Evolutionary conservation across 1,284 basidiomycete genomes (phyloP).

Genomic region (Mycena sp.): DNA sequence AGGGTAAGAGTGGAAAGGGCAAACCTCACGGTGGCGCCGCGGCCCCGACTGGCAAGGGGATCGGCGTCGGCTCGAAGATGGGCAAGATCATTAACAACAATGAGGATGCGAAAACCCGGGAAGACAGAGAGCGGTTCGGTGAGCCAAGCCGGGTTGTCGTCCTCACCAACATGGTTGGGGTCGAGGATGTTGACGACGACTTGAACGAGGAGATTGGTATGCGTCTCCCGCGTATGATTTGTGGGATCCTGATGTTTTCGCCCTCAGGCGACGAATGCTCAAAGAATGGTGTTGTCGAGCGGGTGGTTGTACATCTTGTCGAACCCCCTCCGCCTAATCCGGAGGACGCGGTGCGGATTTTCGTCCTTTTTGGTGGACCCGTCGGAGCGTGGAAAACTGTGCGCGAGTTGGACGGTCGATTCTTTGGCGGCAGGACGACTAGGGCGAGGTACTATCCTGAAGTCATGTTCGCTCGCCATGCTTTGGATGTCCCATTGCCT

Average conservation of each 20-base stretch:
- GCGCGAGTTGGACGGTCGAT: constrained; percentile 89
- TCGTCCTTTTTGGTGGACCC: constrained; percentile 87
- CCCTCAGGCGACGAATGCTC: constrained; percentile 88
- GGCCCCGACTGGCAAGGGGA: constrained; percentile 42
- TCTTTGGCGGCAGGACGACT: constrained; percentile 88
- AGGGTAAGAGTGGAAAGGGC: constrained; percentile 51
- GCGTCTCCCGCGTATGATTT: too few relatives aligned
- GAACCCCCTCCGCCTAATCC: constrained; percentile 67
- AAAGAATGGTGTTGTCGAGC: constrained; percentile 90
- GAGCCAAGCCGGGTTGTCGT: constrained; percentile 90
- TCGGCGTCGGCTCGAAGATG: constrained; percentile 66
- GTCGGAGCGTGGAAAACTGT: constrained; percentile 96
- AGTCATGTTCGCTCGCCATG: constrained; percentile 57
- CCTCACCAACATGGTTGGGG: constrained; percentile 87
- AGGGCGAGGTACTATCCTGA: constrained; percentile 88
- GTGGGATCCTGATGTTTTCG: too few relatives aligned
- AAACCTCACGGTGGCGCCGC: constrained; percentile 42
- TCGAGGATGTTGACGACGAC: constrained; percentile 87
- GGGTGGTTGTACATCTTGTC: constrained; percentile 85
- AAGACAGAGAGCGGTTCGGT: constrained; percentile 83
- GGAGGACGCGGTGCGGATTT: constrained; percentile 82
- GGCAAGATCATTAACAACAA: constrained; percentile 91
- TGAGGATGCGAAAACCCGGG: constrained; percentile 76
- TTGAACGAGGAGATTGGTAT: constrained; percentile 86
- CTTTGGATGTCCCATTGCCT: constrained; percentile 55